A percentile compares a stretch with the other conserved stretches of the same genome.
phyloP scores from a whole-genome alignment of 345 rosid species.

The Populus alba region DNA sequence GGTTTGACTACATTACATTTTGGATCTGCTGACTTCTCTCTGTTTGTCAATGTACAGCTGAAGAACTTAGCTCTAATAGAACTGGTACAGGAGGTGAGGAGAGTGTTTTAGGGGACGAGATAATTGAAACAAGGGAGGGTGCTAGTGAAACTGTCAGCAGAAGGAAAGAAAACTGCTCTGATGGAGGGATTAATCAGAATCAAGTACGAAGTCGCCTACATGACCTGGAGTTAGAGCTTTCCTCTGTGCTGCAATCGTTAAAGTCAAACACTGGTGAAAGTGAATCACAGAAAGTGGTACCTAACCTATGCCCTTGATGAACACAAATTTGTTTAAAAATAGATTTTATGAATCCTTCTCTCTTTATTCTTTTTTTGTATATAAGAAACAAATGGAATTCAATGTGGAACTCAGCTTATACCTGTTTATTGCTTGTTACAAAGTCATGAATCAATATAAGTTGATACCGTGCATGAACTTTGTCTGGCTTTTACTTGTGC shows the following conservation, averaged over 20 bases:
- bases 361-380: neutral
- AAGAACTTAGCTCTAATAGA: constrained; percentile 38
- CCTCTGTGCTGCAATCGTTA: constrained; percentile 59
- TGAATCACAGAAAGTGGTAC: constrained; percentile 43
- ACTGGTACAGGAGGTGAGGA: constrained; percentile 2
- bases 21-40: constrained; percentile 17
- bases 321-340: neutral
- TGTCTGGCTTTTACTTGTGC: neutral
- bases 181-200: constrained; percentile 32
- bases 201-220: constrained; percentile 56
- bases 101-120: constrained; percentile 24
- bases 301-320: constrained; percentile 6
- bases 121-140: constrained; percentile 28
- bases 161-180: constrained; percentile 31
- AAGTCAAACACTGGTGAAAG: constrained; percentile 47
- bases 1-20: constrained; percentile 1
- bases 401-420: neutral
- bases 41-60: constrained; percentile 43
- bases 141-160: constrained; percentile 27
- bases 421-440: neutral
- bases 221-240: constrained; percentile 72
- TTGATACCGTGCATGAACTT: neutral
- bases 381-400: neutral
- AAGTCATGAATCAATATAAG: neutral
- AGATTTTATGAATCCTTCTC: neutral